Percentiles rank a stretch among this genome's conserved stretches.
Conservation (phyloP, 2,329 filamentous ascomycete genomes). For the Cladobotryum mycophilum region DNA sequence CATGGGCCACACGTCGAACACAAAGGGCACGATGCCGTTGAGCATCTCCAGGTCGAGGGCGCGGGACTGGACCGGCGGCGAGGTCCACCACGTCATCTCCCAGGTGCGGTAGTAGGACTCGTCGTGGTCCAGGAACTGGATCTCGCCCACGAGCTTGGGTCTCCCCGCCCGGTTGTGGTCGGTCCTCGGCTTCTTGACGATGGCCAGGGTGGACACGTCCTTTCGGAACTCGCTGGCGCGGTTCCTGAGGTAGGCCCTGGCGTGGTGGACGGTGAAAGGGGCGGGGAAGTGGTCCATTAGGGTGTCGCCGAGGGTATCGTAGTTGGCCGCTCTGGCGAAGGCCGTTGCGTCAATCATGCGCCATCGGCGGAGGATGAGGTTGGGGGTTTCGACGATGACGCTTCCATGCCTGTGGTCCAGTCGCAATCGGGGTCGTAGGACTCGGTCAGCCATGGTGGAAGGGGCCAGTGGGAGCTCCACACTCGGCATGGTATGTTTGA, state of each 20-base stretch:
- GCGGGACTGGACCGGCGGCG: conserved; percentile 35
- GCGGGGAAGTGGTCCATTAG: conserved; percentile 40
- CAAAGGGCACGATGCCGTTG: conserved; percentile 34
- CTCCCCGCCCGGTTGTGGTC: conserved; percentile 19
- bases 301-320: conserved; percentile 28
- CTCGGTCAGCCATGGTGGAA: conserved; percentile 3
- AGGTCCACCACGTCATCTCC: conserved; percentile 46
- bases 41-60: conserved; percentile 39
- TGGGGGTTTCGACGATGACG: conserved; percentile 24
- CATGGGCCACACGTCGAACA: conserved; percentile 35
- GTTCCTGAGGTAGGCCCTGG: conserved; percentile 29
- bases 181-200: conserved; percentile 25
- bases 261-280: conserved; percentile 38
- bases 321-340: conserved; percentile 31
- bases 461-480: background rate
- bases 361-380: conserved; percentile 37
- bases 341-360: conserved; percentile 30
- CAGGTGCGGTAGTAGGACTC: conserved; percentile 33
- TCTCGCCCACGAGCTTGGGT: conserved; percentile 30
- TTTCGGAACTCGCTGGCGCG: conserved; percentile 14
- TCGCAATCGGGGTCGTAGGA: conserved; percentile 18
- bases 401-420: conserved; percentile 23
- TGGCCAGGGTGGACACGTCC: conserved; percentile 27
- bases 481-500: background rate
- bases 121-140: conserved; percentile 27